Conservation (phyloP, 768 basidiomycete species). For the Cytidiella melzeri region DNA sequence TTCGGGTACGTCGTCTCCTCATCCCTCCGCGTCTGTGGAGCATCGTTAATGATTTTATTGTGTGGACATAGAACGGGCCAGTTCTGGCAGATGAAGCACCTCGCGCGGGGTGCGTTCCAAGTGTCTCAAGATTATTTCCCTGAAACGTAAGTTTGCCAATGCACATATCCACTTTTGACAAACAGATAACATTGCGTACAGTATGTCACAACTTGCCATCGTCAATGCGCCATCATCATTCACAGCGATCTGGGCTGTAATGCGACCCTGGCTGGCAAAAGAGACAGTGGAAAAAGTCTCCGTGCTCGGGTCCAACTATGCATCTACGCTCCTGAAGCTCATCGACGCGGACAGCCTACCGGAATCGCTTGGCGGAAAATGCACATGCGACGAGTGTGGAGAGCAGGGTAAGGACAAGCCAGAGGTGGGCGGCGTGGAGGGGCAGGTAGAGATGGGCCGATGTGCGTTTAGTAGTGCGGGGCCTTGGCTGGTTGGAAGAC, state of each 20-base stretch:
- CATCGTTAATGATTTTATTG: too few species aligned
- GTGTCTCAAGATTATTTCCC: slow-evolving; percentile 77
- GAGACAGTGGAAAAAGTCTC: slow-evolving; percentile 66
- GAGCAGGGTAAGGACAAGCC: slow-evolving; percentile 15
- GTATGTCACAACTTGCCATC: slow-evolving; percentile 68
- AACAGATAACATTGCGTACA: slow-evolving; percentile 19
- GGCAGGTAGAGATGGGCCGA: slow-evolving; percentile 21
- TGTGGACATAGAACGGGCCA: slow-evolving; percentile 61
- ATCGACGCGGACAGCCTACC: slow-evolving; percentile 64
- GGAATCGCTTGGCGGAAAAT: slow-evolving; percentile 53
- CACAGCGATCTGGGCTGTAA: slow-evolving; percentile 61
- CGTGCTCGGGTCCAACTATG: slow-evolving; percentile 58
- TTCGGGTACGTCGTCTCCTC: slow-evolving; percentile 45
- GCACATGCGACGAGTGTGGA: slow-evolving; percentile 48
- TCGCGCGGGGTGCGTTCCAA: slow-evolving; percentile 60
- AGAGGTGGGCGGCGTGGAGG: slow-evolving; percentile 1
- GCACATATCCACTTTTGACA: neutral
- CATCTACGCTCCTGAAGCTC: slow-evolving; percentile 46
- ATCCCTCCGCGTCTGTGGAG: neutral
- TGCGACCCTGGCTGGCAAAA: slow-evolving; percentile 69
- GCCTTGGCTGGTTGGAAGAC: slow-evolving; percentile 59
- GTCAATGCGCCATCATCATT: slow-evolving; percentile 72
- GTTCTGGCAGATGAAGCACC: slow-evolving; percentile 71
- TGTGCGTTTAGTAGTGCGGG: slow-evolving; percentile 61
- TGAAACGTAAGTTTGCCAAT: slow-evolving; percentile 49